A percentile compares a stretch with the other conserved stretches of the same genome.
These are phyloP conservation scores for Pharnaceum exiguum DNA, from an alignment of 148 eudicot genomes.

Conservation along the genomic window DNA sequence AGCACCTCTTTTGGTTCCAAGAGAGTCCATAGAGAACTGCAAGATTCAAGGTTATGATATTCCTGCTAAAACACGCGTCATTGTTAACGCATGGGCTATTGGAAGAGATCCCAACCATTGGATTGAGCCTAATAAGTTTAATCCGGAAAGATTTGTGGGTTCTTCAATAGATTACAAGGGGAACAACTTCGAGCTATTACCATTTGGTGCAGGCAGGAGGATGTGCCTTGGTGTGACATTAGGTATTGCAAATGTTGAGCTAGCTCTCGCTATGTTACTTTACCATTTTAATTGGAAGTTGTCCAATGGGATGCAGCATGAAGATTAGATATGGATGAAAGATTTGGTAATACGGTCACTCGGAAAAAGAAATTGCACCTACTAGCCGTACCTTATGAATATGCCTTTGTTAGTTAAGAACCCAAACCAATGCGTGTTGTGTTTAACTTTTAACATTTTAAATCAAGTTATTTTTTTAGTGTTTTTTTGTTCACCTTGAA, in stretches of 20 bases:
- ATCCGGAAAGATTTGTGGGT: not conserved
- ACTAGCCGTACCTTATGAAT: too few relatives aligned
- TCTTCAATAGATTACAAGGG: not conserved
- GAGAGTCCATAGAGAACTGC: slow-evolving; percentile 10
- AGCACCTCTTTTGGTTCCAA: slow-evolving; percentile 11
- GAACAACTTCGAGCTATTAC: not conserved
- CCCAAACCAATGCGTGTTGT: too few relatives aligned
- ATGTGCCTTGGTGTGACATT: not conserved
- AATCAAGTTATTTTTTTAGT: too few relatives aligned
- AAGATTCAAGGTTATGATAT: slow-evolving; percentile 6
- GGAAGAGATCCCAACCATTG: not conserved
- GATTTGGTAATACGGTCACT: too few relatives aligned
- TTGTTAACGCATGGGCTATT: too few relatives aligned
- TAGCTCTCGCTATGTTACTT: not conserved
- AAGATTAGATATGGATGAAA: not conserved
- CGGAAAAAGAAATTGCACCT: too few relatives aligned
- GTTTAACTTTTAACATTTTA: too few relatives aligned
- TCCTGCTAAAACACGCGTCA: not conserved
- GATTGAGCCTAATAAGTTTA: not conserved
- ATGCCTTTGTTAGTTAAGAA: too few relatives aligned
- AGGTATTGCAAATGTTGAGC: not conserved
- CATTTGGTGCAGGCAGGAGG: not conserved
- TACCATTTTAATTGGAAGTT: not conserved
- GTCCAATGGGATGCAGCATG: not conserved
- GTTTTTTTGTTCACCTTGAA: too few relatives aligned